A percentile compares a stretch with the other conserved stretches of the same genome.
Conservation (phyloP, 208 protist species). For the Crithidia fasciculata region DNA sequence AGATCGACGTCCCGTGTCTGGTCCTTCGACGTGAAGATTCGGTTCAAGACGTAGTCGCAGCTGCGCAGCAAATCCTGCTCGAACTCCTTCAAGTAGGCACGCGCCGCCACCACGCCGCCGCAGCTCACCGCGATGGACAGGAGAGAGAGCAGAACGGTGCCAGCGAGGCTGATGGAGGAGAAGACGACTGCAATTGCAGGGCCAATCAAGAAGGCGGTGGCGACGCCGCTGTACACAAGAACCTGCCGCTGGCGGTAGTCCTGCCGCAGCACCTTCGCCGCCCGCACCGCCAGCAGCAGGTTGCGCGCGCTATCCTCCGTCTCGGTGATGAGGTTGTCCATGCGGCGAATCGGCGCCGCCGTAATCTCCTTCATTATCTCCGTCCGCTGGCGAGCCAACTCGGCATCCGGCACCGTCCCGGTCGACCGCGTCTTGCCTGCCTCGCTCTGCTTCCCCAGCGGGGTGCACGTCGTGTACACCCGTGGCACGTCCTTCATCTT, state of each 20-base stretch:
- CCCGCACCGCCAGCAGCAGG: constrained; percentile 57
- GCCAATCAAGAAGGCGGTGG: constrained; percentile 17
- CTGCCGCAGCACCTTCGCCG: constrained; percentile 50
- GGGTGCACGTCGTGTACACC: constrained; percentile 90
- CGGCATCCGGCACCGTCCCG: constrained; percentile 39
- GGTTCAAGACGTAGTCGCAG: constrained; percentile 45
- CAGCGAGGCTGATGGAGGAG: constrained; percentile 27
- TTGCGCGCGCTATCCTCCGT: constrained; percentile 64
- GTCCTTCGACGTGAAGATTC: constrained; percentile 47
- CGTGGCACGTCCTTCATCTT: constrained; percentile 90
- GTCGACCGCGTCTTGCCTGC: not conserved
- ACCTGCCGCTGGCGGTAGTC: constrained; percentile 44
- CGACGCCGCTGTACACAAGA: constrained; percentile 22
- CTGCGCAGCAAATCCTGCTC: constrained; percentile 30
- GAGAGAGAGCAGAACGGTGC: constrained; percentile 21
- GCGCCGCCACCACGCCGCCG: constrained; percentile 18
- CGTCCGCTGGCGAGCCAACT: constrained; percentile 61
- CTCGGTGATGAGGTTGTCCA: constrained; percentile 82
- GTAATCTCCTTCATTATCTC: constrained; percentile 67
- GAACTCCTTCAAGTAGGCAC: constrained; percentile 34
- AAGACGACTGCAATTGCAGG: constrained; percentile 27
- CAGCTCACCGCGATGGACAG: constrained; percentile 22
- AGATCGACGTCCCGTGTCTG: constrained; percentile 53
- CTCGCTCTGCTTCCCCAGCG: constrained; percentile 15
- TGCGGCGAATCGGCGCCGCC: constrained; percentile 63